Base-by-base conservation (phyloP, 2,329 filamentous ascomycete species). In the Cyphellophora europaea region DNA sequence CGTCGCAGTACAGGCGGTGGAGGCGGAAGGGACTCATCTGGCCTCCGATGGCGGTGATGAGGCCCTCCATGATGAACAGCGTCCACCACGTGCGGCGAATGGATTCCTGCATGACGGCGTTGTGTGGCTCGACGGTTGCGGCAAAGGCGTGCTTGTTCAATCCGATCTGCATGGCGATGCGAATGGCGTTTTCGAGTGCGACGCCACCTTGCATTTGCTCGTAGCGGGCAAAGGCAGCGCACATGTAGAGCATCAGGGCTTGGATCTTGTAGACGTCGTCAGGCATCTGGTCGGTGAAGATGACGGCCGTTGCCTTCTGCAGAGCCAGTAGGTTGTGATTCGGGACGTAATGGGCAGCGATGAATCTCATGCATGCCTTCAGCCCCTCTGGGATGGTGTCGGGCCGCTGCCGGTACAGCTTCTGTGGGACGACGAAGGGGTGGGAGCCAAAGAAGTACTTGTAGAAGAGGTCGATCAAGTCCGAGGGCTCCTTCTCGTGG, bases 51-150 rank as follows among this genome's bases (percentile, higher is more conserved):
- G 83, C 84, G 4, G 85, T 83, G 46, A 93, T 71, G 71, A 93
- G 81, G 36, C 81, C 84, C 53, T 93, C 86, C 11, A 85, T 72
- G n/a, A 84, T 72, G 52, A 80, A 89, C 25, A 84, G 51, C 49
- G 74, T 86, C 88, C 88, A 95, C 87, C 87, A 95, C 2, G 87
- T 95, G 39, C 88, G 71, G 12, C 86, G 74, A 74, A 85, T 81
- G 54, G 80, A 84, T 57, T 95, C 88, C 53, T 89, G 83, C 3
- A 88, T 54, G 2, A 86, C 66, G 0, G 74, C 67, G 40, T 81
- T 74, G 1, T 85, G 79, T 42, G 11, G 47, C 18, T 18, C 47
- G 11, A 47, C 30, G 10, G 53, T 46, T 1, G 48, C 33, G 6
- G 56, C 55, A 54, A 77, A 93, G 0, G 72, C 67, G 31, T 73